Percentiles rank a stretch among this genome's conserved stretches.
These are phyloP conservation scores for Drechmeria coniospora DNA, from an alignment of 2,329 filamentous ascomycete species.

Conservation along the genomic window DNA sequence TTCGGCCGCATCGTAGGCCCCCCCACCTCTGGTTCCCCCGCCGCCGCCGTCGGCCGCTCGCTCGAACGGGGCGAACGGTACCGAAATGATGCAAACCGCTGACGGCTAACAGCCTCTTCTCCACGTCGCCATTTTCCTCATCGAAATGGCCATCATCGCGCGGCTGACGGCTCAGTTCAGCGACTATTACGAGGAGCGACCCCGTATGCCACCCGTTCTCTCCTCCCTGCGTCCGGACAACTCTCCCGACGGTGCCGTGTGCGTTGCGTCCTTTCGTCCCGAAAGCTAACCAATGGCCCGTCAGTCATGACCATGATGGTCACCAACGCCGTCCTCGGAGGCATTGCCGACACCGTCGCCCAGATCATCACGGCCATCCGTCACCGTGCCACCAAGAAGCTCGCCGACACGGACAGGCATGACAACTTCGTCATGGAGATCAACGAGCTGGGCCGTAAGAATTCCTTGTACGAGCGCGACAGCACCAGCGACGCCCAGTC, in stretches of 20 bases:
- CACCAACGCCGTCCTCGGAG: constrained; percentile 89
- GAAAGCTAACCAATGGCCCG: too few relatives aligned
- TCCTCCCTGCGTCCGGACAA: background rate
- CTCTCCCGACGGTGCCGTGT: background rate
- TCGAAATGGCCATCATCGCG: constrained; percentile 78
- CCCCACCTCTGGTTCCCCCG: constrained; percentile 1
- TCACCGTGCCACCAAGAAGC: constrained; percentile 47
- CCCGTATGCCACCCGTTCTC: constrained; percentile 37
- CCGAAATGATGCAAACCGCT: constrained; percentile 2
- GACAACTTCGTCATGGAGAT: constrained; percentile 77
- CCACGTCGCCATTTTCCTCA: constrained; percentile 67
- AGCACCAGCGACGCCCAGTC: constrained; percentile 46
- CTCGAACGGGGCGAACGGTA: too few relatives aligned
- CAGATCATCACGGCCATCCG: constrained; percentile 81
- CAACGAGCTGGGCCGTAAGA: constrained; percentile 71
- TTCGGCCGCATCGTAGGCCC: constrained; percentile 56
- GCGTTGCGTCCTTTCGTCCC: background rate
- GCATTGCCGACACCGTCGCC: constrained; percentile 90
- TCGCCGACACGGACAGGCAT: constrained; percentile 41
- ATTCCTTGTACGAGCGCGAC: constrained; percentile 48
- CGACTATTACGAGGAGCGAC: constrained; percentile 80
- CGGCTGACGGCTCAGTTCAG: constrained; percentile 81
- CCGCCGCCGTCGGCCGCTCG: too few relatives aligned
- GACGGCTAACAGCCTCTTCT: constrained; percentile 55
- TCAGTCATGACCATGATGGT: constrained; percentile 97